Conservation (phyloP, 2,329 filamentous ascomycete genomes). For the Botrytis sinoallii region DNA sequence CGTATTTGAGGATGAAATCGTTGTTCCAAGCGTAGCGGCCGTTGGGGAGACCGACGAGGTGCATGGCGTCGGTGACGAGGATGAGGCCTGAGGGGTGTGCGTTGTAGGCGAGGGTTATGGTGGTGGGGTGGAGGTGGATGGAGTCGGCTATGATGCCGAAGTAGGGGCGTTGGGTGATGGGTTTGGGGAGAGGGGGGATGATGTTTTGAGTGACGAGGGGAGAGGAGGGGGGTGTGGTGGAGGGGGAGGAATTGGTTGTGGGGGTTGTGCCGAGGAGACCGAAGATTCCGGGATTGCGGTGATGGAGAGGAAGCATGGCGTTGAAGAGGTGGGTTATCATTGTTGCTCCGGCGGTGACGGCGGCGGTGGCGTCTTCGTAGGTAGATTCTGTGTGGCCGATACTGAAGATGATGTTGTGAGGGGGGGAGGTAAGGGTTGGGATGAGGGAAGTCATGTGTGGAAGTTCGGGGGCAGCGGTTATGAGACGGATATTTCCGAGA, state of each 20-base stretch:
- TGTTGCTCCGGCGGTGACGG: constrained; percentile 70
- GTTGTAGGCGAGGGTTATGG: constrained; percentile 84
- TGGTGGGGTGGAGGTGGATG: constrained; percentile 84
- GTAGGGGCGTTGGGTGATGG: constrained; percentile 54
- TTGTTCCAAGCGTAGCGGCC: constrained; percentile 79
- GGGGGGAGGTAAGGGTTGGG: constrained; percentile 56
- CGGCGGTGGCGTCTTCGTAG: constrained; percentile 73
- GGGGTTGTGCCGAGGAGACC: constrained; percentile 73
- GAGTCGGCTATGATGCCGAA: constrained; percentile 91
- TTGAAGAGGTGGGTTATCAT: constrained; percentile 97
- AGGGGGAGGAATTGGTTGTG: constrained; percentile 22
- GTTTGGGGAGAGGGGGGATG: not conserved
- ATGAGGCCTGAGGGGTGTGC: constrained; percentile 82
- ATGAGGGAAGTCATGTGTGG: constrained; percentile 69
- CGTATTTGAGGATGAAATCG: constrained; percentile 64
- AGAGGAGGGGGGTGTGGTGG: not conserved
- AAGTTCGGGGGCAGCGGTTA: constrained; percentile 82
- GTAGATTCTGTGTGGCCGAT: constrained; percentile 86
- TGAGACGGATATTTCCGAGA: constrained; percentile 61
- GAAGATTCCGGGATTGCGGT: constrained; percentile 88
- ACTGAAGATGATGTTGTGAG: constrained; percentile 65
- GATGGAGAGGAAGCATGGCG: constrained; percentile 85
- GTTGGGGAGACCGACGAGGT: constrained; percentile 77
- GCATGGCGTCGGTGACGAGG: constrained; percentile 90
- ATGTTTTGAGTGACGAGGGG: constrained; percentile 44